Base-by-base conservation (phyloP, 768 basidiomycete genomes). In the Mycena olivaceomarginata region DNA sequence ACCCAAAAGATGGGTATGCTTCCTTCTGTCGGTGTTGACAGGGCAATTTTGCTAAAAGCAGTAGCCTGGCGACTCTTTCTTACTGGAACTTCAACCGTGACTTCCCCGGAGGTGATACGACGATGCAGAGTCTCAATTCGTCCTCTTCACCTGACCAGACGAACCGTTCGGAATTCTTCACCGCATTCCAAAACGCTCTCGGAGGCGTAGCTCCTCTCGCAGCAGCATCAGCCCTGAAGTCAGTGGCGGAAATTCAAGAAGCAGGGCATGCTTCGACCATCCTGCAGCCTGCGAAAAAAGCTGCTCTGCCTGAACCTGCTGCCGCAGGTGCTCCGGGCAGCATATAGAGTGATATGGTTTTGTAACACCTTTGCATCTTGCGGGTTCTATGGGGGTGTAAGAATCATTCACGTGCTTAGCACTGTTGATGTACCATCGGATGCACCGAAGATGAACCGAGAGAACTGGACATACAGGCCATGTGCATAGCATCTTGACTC, bases 61-160 rank as follows among this genome's bases (percentile, higher is more conserved):
- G 13, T 53, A 22, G n/a, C n/a, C 53, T 53, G n/a, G 53, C 53
- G n/a, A 53, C 53, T 53, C 53, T 53, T 53, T 53, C 53, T 5
- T 53, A 53, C 53, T 53, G 53, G 53, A 53, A 53, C n/a, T 53
- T 53, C 53, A 53, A 53, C 53, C 53, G 53, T n/a, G 53, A 53
- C 53, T 53, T 53, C 53, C 53, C 53, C 53, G 53, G 53, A 53
- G 53, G 53, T 53, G 53, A 53, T 53, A 22, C 53, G n/a, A 53
- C 53, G 53, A 22, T n/a, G 20, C 53, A 53, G 53, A 53, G 53
- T 53, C 53, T 53, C n/a, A 11, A 53, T 53, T n/a, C 53, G 53
- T 53, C 53, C 6, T 53, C 53, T 53, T 53, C 53, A n/a, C 53
- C 53, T 22, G 53, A 53, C n/a, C 53, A 53, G 53, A 53, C 53